Evolutionary conservation across 495 filamentous ascomycete species (phyloP).

Genomic region (Halenospora varia): DNA sequence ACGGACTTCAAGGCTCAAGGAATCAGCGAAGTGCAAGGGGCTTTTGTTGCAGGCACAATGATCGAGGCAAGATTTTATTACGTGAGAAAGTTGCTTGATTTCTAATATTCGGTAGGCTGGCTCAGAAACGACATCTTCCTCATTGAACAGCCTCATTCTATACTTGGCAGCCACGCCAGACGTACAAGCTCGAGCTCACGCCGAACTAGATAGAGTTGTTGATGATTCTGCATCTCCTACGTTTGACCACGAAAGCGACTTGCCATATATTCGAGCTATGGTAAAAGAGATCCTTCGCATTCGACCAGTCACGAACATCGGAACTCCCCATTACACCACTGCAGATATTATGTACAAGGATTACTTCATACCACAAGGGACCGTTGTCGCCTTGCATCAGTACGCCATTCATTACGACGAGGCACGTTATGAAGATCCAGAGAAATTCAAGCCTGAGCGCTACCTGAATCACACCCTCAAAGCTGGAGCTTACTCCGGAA

Average conservation of each 20-base stretch:
- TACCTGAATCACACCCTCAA: slow-evolving; percentile 33
- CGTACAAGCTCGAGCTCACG: slow-evolving; percentile 23
- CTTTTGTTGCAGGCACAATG: background rate
- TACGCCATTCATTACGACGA: slow-evolving; percentile 34
- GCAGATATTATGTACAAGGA: slow-evolving; percentile 51
- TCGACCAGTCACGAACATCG: slow-evolving; percentile 53
- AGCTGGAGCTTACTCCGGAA: slow-evolving; percentile 35
- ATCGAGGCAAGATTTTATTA: background rate
- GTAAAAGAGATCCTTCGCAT: slow-evolving; percentile 33
- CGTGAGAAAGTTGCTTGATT: background rate
- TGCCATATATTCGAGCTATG: slow-evolving; percentile 39
- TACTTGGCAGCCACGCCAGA: slow-evolving; percentile 14
- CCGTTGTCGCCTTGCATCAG: slow-evolving; percentile 39
- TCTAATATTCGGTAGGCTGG: background rate
- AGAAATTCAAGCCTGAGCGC: slow-evolving; percentile 37
- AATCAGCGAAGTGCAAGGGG: background rate
- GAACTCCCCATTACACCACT: slow-evolving; percentile 56
- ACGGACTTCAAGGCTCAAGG: background rate
- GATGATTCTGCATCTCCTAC: slow-evolving; percentile 32
- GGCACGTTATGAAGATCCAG: slow-evolving; percentile 34
- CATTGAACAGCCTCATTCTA: background rate
- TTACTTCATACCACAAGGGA: slow-evolving; percentile 38
- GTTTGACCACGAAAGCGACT: slow-evolving; percentile 31
- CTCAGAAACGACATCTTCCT: background rate
- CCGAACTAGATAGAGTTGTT: slow-evolving; percentile 26